Base-by-base conservation (phyloP, 1,284 basidiomycete genomes). In the Ustanciosporium gigantosporum region DNA sequence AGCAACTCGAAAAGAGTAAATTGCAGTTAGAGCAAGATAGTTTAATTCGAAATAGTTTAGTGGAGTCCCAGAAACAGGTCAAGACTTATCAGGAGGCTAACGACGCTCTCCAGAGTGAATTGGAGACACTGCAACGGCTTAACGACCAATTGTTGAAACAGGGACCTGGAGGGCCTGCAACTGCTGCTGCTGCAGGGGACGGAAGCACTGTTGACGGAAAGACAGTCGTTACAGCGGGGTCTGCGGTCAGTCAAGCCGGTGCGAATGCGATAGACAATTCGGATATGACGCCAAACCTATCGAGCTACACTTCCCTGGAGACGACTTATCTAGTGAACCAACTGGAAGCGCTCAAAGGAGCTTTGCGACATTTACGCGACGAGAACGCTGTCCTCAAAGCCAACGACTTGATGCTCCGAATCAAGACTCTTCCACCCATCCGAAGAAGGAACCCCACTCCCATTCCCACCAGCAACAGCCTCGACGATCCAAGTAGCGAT, bases 321-420 rank as follows among this genome's bases (percentile, higher is more conserved):
- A 70, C 65, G 23, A 49, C 46, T 11, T 68, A 60, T 25, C 51
- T 74, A 19, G 39, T 66, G 24, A 61, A 66, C 19, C 76, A 94
- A 87, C 85, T 97, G 68, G 90, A 94, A 42, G 88, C 88, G n/a
- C 83, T 97, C 16, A 87, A 90, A 34, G 86, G 87, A 3, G 91
- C 91, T 0, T 85, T 98, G 21, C 86, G 89, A 22, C 94, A 89
- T 84, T 81, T 98, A 22, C 86, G 92, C 16, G 85, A 83, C 27
- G 94, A 98, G 79, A 98, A 98, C 78, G 85, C 89, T 1, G 89
- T 89, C 75, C 85, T 98, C 77, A 93, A 90, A 75, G 88, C 90
- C 2, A 87, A 89, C 74, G 90, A 91, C 71, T 82, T 96, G 1
- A 84, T 93, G 60, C 83, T 84, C 46, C 88, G 91, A 68, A 85